Conservation (phyloP, 2,329 filamentous ascomycete species). For the Penicillium sp. region DNA sequence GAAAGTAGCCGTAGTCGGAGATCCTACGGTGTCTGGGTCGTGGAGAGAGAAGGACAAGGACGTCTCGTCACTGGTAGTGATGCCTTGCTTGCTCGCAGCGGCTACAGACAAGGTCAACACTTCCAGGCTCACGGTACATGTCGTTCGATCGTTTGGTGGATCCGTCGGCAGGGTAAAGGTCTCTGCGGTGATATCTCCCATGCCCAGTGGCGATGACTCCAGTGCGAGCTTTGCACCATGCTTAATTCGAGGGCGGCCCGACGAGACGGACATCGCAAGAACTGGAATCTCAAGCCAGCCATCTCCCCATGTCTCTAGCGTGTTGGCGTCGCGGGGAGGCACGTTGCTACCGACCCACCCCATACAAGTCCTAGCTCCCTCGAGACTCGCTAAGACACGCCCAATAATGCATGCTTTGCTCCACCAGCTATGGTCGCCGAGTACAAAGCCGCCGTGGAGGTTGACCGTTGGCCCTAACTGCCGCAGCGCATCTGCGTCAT, state of each 20-base stretch:
- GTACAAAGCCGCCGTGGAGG: conserved; percentile 56
- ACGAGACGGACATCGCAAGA: conserved; percentile 26
- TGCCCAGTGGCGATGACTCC: conserved; percentile 43
- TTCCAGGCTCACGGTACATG: conserved; percentile 22
- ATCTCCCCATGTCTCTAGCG: conserved; percentile 31
- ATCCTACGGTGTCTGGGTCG: neutral
- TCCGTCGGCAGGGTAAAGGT: conserved; percentile 43
- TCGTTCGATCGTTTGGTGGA: conserved; percentile 12
- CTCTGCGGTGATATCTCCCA: conserved; percentile 37
- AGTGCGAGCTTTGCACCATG: conserved; percentile 40
- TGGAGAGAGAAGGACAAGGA: conserved; percentile 28
- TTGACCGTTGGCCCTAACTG: conserved; percentile 52
- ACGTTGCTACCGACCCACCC: conserved; percentile 52
- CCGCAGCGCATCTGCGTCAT: conserved; percentile 50
- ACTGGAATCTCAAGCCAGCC: conserved; percentile 53
- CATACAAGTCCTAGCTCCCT: conserved; percentile 51
- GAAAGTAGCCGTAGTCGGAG: conserved; percentile 30
- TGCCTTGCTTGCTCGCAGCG: conserved; percentile 12
- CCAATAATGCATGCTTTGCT: conserved; percentile 56
- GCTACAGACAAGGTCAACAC: conserved; percentile 26
- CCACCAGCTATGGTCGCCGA: conserved; percentile 53
- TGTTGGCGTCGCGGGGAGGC: conserved; percentile 38
- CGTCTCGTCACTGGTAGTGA: conserved; percentile 25
- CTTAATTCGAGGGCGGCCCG: conserved; percentile 44
- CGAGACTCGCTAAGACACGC: conserved; percentile 49